Evolutionary conservation across 2,329 filamentous ascomycete genomes (phyloP), one percentile per base, ranked within the genome.

Genomic region (Calonectria henricotiae): DNA sequence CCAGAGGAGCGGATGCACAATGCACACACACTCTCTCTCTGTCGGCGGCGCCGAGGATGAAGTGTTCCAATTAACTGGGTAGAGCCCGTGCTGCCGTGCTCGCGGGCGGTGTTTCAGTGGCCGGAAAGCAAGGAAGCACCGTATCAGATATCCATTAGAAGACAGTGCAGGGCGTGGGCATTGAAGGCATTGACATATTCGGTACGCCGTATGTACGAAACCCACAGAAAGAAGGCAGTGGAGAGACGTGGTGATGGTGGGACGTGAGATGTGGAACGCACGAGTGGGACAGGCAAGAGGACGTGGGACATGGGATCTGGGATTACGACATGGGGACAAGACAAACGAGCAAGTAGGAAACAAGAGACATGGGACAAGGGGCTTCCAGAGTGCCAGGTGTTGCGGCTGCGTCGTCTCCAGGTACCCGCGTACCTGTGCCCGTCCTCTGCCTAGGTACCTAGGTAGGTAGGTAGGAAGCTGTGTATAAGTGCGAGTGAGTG

Each of bases 61-160:
- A 69, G 67, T 58, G 66, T 77, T 73, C 69, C 69, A 75, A 74
- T 72, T 62, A 69, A 67, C 71, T 70, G 71, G 72, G 67, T 60
- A 64, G 25, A 32, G 67, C 43, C 67, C 37, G 67, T 69, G 67
- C 58, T 47, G n/a, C 37, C 6, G 43, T 62, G 25, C 37, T 44
- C 7, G 30, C 27, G 30, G 46, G 49, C 49, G 41, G 47, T 41
- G 20, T 62, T 27, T 67, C 60, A 35, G 61, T 68, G 60, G 44
- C 35, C 32, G 35, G 49, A 55, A 39, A 32, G 39, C 55, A 51
- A 41, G 49, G 20, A 61, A 49, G 25, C 25, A 25, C 41, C 35
- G 41, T 60, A 35, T 47, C 65, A 64, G 39, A 41, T 55, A 58
- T 64, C 61, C 43, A 39, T 67, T n/a, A 62, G 44, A 51, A 30